Percentiles rank a stretch among this genome's conserved stretches.
phyloP scores from a whole-genome alignment of 805 yeast species.

The Candida lessepsii region DNA sequence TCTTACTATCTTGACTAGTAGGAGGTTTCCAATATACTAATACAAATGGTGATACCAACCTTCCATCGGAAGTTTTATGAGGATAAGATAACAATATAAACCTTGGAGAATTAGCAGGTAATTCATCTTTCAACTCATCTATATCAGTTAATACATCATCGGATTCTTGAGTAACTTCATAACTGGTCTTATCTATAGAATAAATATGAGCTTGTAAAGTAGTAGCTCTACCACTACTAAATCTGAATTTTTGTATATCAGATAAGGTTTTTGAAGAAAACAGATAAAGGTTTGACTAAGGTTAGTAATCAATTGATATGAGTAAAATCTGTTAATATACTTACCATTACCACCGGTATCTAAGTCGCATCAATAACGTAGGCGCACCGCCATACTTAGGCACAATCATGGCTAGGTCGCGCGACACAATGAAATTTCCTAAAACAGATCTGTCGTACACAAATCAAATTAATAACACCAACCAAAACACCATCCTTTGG shows the following conservation, averaged over 20 bases:
- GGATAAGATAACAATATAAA: slow-evolving; percentile 78
- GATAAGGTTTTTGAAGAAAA: slow-evolving; percentile 61
- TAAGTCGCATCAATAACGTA: too few species aligned
- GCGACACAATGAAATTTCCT: slow-evolving; percentile 10
- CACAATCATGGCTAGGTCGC: too few species aligned
- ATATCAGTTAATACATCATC: slow-evolving; percentile 48
- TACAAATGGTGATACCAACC: slow-evolving; percentile 71
- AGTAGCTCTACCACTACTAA: slow-evolving; percentile 64
- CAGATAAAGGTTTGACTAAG: slow-evolving; percentile 43
- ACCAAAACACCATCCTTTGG: slow-evolving; percentile 5
- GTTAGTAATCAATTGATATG: neutral
- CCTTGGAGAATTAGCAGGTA: slow-evolving; percentile 82
- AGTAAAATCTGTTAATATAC: too few species aligned
- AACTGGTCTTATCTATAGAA: slow-evolving; percentile 52
- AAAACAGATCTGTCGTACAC: slow-evolving; percentile 9
- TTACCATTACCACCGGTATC: slow-evolving; percentile 2
- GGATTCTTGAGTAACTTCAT: slow-evolving; percentile 51
- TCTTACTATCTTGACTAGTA: slow-evolving; percentile 75
- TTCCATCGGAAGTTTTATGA: slow-evolving; percentile 63
- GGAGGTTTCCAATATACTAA: slow-evolving; percentile 87
- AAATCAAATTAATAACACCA: slow-evolving; percentile 12
- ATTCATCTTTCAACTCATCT: slow-evolving; percentile 66
- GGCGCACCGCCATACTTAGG: too few species aligned
- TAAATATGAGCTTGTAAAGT: slow-evolving; percentile 63
- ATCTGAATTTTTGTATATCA: slow-evolving; percentile 67